Evolutionary conservation across 73 alveolate genomes (phyloP).

Genomic region (Paramecium caudatum): DNA sequence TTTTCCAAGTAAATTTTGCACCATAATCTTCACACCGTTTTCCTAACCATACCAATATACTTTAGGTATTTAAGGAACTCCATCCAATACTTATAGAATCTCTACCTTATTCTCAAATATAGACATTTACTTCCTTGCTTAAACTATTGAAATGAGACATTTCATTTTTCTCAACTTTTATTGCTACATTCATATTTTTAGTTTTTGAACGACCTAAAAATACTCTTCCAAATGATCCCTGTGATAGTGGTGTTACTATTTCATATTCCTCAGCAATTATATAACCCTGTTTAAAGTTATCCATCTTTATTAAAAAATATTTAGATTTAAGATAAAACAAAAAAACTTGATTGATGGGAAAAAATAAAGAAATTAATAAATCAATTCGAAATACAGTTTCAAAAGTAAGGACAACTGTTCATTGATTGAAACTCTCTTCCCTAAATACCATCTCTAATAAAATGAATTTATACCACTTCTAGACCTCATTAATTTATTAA

Average conservation of each 20-base stretch:
- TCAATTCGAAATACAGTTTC: too few relatives aligned
- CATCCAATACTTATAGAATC: slow-evolving; percentile 12
- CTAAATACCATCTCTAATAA: too few relatives aligned
- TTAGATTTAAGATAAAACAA: too few relatives aligned
- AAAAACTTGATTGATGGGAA: too few relatives aligned
- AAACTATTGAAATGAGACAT: neutral
- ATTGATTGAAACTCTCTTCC: too few relatives aligned
- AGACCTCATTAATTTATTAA: too few relatives aligned
- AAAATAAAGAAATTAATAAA: too few relatives aligned
- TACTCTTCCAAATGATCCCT: slow-evolving; percentile 76
- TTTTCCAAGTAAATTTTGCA: slow-evolving; percentile 88
- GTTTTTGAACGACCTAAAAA: slow-evolving; percentile 11
- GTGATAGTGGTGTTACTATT: slow-evolving; percentile 16
- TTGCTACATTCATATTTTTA: slow-evolving; percentile 65
- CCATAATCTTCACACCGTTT: slow-evolving; percentile 81
- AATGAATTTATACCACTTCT: too few relatives aligned
- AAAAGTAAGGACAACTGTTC: too few relatives aligned
- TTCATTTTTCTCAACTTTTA: slow-evolving; percentile 71
- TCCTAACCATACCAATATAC: slow-evolving; percentile 81
- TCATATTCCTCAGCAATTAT: slow-evolving; percentile 36
- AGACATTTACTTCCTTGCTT: neutral
- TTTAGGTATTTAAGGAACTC: slow-evolving; percentile 77
- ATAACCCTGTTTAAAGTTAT: slow-evolving; percentile 27
- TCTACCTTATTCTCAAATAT: slow-evolving; percentile 22
- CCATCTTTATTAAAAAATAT: neutral